Conservation (phyloP, 371 early-diverging fungal species). For the Mortierella sp. region DNA sequence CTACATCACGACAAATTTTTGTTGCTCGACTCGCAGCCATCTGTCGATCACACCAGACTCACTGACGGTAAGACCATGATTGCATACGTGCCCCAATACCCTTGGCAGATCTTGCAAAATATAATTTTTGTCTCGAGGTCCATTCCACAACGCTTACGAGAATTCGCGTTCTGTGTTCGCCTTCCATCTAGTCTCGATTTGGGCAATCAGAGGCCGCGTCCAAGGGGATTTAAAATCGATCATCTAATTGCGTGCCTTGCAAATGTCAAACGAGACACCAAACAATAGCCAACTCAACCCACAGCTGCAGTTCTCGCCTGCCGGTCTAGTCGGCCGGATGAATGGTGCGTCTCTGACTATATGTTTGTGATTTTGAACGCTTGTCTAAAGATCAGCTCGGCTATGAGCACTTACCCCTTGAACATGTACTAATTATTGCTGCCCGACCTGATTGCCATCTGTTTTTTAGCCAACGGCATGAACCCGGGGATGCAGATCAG, state of each 20-base stretch:
- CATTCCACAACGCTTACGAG: no score
- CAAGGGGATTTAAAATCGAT: not conserved
- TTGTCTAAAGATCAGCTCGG: no score
- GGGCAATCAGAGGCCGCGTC: not conserved
- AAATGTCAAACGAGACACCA: constrained; percentile 47
- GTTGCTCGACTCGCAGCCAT: no score
- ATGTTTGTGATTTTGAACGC: no score
- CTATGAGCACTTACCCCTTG: not conserved
- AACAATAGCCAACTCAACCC: constrained; percentile 46
- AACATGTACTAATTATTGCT: not conserved
- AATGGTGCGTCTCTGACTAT: constrained; percentile 44
- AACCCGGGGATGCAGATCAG: constrained; percentile 48
- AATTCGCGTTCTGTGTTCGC: no score
- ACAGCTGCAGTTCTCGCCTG: constrained; percentile 43
- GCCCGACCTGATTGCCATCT: constrained; percentile 1
- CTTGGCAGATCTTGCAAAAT: no score
- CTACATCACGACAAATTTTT: no score
- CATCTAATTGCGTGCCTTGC: constrained; percentile 8
- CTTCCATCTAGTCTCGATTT: constrained; percentile 1
- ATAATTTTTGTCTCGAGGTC: no score
- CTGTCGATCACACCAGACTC: no score
- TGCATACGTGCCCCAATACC: no score
- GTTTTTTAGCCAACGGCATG: constrained; percentile 27
- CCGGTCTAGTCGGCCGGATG: constrained; percentile 47
- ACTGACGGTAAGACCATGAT: no score